Evolutionary conservation across 2,329 filamentous ascomycete genomes (phyloP), one percentile per base, ranked within the genome.

Genomic region (Tolypocladium pustulatum): DNA sequence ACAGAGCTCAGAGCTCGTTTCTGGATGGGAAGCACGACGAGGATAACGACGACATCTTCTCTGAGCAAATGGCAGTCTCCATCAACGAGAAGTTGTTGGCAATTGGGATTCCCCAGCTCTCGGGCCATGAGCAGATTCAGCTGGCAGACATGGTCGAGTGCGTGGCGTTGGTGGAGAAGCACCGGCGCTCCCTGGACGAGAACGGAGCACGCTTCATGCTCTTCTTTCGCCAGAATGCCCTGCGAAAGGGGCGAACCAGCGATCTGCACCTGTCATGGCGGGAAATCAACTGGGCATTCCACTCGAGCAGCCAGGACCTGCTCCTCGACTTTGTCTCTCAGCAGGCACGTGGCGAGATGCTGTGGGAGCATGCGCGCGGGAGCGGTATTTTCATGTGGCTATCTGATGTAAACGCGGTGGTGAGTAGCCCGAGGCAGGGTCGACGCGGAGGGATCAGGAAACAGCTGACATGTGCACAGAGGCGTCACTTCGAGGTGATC

Each of bases 331-430:
- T 96, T 65, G 88, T 96, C 12, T 85, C 86, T 13, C 79, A 84
- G 25, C 90, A 95, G 66, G 91, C 88, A 65, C 88, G 91, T 62
- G 87, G 88, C 1, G 87, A 84, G 60, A 80, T 97, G 76, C 76
- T 87, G 8, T 99, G 94, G 94, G 83, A 88, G 62, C 82, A 92
- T 65, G 94, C 93, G 1, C 82, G 88, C 54, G 88, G 95, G 69
- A 90, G 88, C 64, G 94, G 94, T 13, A 81, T 97, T 58, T 97
- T 96, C 68, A 93, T 97, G 86, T 99, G 94, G 93, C 80, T 99
- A 62, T 84, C 85, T 0, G 92, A 97, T 71, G 73, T 80, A 22
- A 82, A 81, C 58, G 86, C 91, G 27, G 76, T 97, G 69, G 90
- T 94, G 79, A 72, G 86, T 71, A 34, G 27, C 13, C 17, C 32